Percentiles rank a stretch among this genome's conserved stretches.
These are phyloP conservation scores for Globisporangium perplexum DNA, from an alignment of 352 stramenopile species.

Conservation along the genomic window DNA sequence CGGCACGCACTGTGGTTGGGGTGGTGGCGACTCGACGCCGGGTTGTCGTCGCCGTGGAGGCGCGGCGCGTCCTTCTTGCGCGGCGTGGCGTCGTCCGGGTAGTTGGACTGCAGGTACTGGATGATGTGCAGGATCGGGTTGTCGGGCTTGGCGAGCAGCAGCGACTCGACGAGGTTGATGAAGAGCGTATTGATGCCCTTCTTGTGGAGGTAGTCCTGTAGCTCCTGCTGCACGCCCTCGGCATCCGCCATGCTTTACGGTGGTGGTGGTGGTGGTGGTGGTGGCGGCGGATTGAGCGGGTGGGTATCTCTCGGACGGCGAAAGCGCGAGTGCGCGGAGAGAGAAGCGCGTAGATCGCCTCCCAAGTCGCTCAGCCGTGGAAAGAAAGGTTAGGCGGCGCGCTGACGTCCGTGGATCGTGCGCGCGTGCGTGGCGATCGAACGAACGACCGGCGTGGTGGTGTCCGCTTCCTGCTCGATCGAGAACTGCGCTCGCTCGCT, in stretches of 20 bases:
- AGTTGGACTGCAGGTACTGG: constrained; percentile 87
- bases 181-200: constrained; percentile 92
- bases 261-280: no score
- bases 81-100: constrained; percentile 69
- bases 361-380: neutral
- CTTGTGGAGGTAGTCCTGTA: constrained; percentile 89
- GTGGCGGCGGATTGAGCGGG: no score
- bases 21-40: constrained; percentile 26
- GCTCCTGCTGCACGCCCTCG: constrained; percentile 85
- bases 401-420: neutral
- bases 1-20: constrained; percentile 7
- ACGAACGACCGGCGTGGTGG: neutral
- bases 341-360: no score
- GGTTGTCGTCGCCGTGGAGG: constrained; percentile 38
- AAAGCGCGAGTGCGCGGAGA: neutral
- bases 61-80: constrained; percentile 26
- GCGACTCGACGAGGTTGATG: constrained; percentile 89
- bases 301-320: neutral
- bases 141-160: constrained; percentile 86
- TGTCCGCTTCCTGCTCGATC: neutral
- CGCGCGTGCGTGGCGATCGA: constrained; percentile 1
- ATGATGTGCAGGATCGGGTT: constrained; percentile 88
- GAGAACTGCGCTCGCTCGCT: no score
- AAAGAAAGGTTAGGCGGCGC: neutral
- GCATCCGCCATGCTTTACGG: constrained; percentile 81